Percentiles rank a stretch among this genome's conserved stretches.
Conservation (phyloP, 306 rosid genomes). For the Sindora glabra region DNA sequence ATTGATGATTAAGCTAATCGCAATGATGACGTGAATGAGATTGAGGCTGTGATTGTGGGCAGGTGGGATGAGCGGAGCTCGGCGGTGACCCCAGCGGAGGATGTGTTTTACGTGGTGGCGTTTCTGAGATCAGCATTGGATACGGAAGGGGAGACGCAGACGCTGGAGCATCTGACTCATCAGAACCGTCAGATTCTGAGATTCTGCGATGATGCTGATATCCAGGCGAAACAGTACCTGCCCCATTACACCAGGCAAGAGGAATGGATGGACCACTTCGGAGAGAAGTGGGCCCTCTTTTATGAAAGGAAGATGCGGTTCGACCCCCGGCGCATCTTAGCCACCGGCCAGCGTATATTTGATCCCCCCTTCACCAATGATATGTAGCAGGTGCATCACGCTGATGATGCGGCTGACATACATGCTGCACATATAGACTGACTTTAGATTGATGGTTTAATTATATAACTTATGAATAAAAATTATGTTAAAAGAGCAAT, state of each 20-base stretch:
- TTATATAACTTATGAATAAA: no score
- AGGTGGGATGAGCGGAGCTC: constrained; percentile 93
- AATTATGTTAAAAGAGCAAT: no score
- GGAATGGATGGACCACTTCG: constrained; percentile 89
- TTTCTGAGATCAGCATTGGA: constrained; percentile 83
- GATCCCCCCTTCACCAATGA: constrained; percentile 17
- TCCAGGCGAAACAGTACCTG: constrained; percentile 74
- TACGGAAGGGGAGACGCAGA: constrained; percentile 42
- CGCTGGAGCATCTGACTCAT: constrained; percentile 51
- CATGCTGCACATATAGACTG: background rate
- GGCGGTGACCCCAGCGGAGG: constrained; percentile 76
- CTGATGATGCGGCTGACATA: background rate
- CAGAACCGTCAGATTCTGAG: constrained; percentile 73
- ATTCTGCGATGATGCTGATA: constrained; percentile 59
- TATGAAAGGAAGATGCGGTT: constrained; percentile 53
- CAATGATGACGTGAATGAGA: no score
- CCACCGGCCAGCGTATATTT: constrained; percentile 84
- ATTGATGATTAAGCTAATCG: no score
- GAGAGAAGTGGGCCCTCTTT: constrained; percentile 77
- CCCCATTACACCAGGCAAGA: constrained; percentile 68
- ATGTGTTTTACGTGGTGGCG: constrained; percentile 85
- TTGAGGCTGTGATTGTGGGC: background rate
- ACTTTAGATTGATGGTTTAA: no score
- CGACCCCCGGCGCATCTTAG: constrained; percentile 73
- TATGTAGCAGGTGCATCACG: background rate